Percentiles rank a stretch among this genome's conserved stretches.
Conservation (phyloP, 805 yeast species). For the Pichia exigua region DNA sequence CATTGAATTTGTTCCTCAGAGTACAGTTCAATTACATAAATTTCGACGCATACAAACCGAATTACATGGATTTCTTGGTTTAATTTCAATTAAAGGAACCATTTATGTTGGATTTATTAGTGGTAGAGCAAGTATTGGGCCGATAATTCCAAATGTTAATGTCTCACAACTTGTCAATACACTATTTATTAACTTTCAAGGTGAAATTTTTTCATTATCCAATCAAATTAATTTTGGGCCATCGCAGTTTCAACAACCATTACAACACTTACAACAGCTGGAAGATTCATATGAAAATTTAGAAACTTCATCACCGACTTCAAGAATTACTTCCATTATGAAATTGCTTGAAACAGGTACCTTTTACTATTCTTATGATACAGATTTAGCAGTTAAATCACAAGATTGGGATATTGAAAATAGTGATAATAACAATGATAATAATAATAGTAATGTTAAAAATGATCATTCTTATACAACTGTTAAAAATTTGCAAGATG, state of each 20-base stretch:
- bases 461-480: slow-evolving; percentile 5
- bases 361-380: slow-evolving; percentile 40
- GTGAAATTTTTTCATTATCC: slow-evolving; percentile 27
- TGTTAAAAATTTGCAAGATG: slow-evolving; percentile 22
- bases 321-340: slow-evolving; percentile 24
- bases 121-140: slow-evolving; percentile 48
- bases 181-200: slow-evolving; percentile 56
- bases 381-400: slow-evolving; percentile 37
- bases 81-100: slow-evolving; percentile 45
- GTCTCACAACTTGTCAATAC: slow-evolving; percentile 51
- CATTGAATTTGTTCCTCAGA: slow-evolving; percentile 48
- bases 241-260: not conserved
- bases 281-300: slow-evolving; percentile 4
- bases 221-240: not conserved
- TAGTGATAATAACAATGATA: not conserved
- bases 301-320: slow-evolving; percentile 14
- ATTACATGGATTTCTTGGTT: slow-evolving; percentile 52
- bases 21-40: slow-evolving; percentile 19
- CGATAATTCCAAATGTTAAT: slow-evolving; percentile 41
- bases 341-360: slow-evolving; percentile 39
- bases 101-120: slow-evolving; percentile 55
- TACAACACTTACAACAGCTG: slow-evolving; percentile 1
- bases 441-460: slow-evolving; percentile 22
- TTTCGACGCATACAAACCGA: slow-evolving; percentile 5
- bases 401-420: slow-evolving; percentile 36